A percentile compares a stretch with the other conserved stretches of the same genome.
Evolutionary conservation across 495 filamentous ascomycete genomes (phyloP).

Genomic region (Penicillium turbatum): DNA sequence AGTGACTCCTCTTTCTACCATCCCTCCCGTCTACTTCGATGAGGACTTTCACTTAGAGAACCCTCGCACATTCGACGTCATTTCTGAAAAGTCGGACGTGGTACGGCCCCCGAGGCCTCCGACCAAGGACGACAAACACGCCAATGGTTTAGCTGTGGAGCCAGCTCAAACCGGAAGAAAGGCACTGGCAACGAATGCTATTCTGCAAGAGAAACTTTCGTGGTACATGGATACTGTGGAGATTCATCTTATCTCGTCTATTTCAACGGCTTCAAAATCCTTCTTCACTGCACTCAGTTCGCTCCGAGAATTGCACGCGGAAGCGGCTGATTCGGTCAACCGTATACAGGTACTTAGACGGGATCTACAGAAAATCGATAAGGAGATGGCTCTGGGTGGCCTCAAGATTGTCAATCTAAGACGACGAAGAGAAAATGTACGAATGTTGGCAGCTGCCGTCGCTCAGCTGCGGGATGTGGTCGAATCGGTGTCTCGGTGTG

Average conservation of each 20-base stretch:
- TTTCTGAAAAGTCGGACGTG: constrained; percentile 93
- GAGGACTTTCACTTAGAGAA: constrained; percentile 95
- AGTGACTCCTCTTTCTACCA: constrained; percentile 82
- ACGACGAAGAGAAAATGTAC: constrained; percentile 76
- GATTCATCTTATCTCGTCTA: constrained; percentile 93
- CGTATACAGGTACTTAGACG: constrained; percentile 76
- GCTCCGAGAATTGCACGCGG: constrained; percentile 81
- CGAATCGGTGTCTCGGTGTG: constrained; percentile 68
- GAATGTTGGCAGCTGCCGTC: constrained; percentile 75
- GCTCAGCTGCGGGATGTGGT: constrained; percentile 77
- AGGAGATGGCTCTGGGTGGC: constrained; percentile 81
- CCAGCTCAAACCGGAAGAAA: constrained; percentile 61
- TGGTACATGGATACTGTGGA: constrained; percentile 99
- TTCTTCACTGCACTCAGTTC: constrained; percentile 96
- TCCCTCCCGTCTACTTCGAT: constrained; percentile 91
- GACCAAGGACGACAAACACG: constrained; percentile 48
- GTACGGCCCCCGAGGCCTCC: constrained; percentile 60
- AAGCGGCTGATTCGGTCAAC: constrained; percentile 86
- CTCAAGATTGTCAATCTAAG: constrained; percentile 81
- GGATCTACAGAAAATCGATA: constrained; percentile 75
- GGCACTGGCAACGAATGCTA: constrained; percentile 91
- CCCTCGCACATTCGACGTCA: constrained; percentile 91
- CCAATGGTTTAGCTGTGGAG: constrained; percentile 58
- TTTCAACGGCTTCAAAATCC: constrained; percentile 88
- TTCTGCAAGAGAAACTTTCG: constrained; percentile 97